These are phyloP conservation scores for Thinopyrum elongatum DNA, from an alignment of 176 grass and related monocot genomes.

Conservation along the genomic window DNA sequence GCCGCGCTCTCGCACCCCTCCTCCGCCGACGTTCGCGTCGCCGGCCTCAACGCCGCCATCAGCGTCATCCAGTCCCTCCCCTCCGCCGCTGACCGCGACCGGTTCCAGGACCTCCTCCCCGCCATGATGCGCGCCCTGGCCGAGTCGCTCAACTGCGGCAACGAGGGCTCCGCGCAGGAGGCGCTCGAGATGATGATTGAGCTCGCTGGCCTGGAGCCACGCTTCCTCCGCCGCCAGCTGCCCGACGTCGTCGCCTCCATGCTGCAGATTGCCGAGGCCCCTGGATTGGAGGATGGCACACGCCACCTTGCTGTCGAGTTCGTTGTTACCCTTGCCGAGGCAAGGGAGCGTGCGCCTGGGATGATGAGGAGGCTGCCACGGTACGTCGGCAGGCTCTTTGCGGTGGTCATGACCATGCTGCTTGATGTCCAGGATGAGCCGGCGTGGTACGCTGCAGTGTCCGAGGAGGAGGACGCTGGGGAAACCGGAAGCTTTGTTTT, in stretches of 20 bases:
- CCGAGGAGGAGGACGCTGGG: constrained; percentile 84
- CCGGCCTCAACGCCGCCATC: constrained; percentile 70
- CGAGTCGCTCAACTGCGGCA: constrained; percentile 80
- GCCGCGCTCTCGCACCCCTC: constrained; percentile 67
- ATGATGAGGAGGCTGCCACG: constrained; percentile 92
- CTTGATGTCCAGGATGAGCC: constrained; percentile 90
- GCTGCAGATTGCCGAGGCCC: constrained; percentile 85
- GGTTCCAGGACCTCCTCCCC: constrained; percentile 81
- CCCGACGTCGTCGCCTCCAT: constrained; percentile 81
- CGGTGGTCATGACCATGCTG: constrained; percentile 87
- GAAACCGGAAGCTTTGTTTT: constrained; percentile 78
- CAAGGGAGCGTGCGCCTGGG: constrained; percentile 79
- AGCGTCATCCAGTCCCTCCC: constrained; percentile 80
- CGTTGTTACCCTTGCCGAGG: constrained; percentile 84
- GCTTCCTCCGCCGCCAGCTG: constrained; percentile 90
- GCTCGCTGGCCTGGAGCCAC: constrained; percentile 71
- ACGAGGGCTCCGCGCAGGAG: constrained; percentile 91
- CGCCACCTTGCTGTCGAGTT: constrained; percentile 94
- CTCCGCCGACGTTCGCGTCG: constrained; percentile 82
- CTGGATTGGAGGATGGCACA: constrained; percentile 80
- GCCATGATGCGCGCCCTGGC: constrained; percentile 94
- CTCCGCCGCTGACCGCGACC: constrained; percentile 59
- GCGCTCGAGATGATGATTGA: constrained; percentile 95
- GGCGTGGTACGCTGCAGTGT: constrained; percentile 66
- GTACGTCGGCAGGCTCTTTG: constrained; percentile 74